Base-by-base conservation (phyloP, 2,329 filamentous ascomycete species). In the Xylaria sp. region DNA sequence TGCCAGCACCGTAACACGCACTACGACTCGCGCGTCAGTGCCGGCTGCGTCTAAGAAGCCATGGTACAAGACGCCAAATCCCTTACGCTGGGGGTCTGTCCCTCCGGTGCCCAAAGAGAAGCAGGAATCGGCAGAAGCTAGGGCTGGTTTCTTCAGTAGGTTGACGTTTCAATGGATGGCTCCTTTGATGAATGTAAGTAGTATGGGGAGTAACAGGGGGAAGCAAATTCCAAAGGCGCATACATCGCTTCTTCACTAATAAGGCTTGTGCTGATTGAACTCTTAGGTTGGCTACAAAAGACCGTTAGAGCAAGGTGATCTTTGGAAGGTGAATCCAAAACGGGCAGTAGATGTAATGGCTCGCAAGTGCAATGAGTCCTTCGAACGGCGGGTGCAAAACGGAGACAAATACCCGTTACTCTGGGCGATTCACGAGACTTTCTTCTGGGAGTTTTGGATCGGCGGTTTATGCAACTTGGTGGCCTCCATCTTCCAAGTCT, bases 91-190 rank as follows among this genome's bases (percentile, higher is more conserved):
- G 89, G 87, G 88, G 4, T 71, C 78, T 41, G 80, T 85, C 1
- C 87, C 89, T 1, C 82, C 86, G 0, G 82, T 91, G 0, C 89
- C 90, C 46, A 80, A 85, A 57, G 84, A 85, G 74, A 84, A 84
- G 65, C 75, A 74, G 7, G 79, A 84, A 0, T 94, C 89, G 6
- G 88, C 87, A 70, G 94, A 98, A 81, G 85, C 93, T 78, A 85
- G 83, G 3, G 94, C 94, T 5, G 83, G 87, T 1, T 91, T 94
- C 76, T 87, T 96, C 72, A 97, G 93, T 81, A 79, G 85, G 66
- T 79, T 97, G 25, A 91, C 91, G 3, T 98, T 97, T 78, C 89
- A 94, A 79, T 98, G 95, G 95, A 95, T 98, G 86, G 89, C 90
- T 0, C 91, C 93, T 1, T 78, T 98, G 65, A 98, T 98, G 94